Evolutionary conservation across 2,329 filamentous ascomycete genomes (phyloP).

Genomic region (Mycosphaerella sp.): DNA sequence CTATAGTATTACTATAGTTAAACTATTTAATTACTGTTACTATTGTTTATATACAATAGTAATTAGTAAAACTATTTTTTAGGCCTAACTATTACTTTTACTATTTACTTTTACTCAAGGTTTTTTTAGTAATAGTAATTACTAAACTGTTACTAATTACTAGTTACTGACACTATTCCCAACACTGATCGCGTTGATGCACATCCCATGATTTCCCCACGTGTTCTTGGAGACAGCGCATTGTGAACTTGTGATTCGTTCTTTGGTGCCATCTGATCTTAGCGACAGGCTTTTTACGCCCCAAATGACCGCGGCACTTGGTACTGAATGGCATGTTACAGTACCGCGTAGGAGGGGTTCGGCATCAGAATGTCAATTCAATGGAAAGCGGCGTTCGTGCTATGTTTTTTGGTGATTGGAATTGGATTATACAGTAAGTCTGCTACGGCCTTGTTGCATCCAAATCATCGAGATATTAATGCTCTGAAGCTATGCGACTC

Average conservation of each 20-base stretch:
- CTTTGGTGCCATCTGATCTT: background rate
- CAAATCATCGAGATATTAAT: background rate
- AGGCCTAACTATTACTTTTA: no score
- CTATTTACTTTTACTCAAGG: no score
- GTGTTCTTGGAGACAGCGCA: background rate
- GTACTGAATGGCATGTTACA: background rate
- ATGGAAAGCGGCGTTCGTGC: slow-evolving; percentile 1
- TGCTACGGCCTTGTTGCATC: background rate
- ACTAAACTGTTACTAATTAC: no score
- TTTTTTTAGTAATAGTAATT: no score
- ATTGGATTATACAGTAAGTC: slow-evolving; percentile 18
- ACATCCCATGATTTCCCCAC: background rate
- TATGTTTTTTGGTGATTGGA: slow-evolving; percentile 12
- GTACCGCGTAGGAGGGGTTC: slow-evolving; percentile 2
- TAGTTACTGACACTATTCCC: no score
- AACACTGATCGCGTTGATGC: no score
- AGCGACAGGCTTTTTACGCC: background rate
- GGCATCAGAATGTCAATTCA: slow-evolving; percentile 4
- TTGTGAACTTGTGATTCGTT: background rate
- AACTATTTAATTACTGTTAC: no score
- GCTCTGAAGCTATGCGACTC: slow-evolving; percentile 10
- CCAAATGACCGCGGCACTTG: slow-evolving; percentile 8
- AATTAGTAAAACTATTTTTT: no score
- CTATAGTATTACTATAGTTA: no score
- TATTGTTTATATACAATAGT: no score